phyloP scores from a whole-genome alignment of 805 yeast species.

The Metschnikowia colocasiae region DNA sequence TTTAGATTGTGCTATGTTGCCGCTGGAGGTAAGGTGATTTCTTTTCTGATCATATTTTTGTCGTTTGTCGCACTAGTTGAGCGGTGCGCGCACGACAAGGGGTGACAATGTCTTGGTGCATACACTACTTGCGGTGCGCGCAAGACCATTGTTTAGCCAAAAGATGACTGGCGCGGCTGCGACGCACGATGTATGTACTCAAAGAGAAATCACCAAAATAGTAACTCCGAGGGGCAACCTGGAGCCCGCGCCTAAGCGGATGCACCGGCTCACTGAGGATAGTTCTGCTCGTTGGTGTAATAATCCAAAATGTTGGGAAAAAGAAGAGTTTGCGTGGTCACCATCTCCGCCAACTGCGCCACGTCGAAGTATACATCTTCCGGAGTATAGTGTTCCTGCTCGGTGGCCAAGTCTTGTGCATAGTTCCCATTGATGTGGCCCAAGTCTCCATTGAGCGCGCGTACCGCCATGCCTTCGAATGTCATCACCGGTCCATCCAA shows the following conservation, averaged over 20 bases:
- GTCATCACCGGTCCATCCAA: slow-evolving; percentile 5
- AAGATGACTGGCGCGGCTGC: slow-evolving; percentile 1
- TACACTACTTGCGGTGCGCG: not conserved
- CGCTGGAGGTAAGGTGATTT: not conserved
- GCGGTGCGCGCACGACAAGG: slow-evolving; percentile 12
- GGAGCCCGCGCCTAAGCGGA: not conserved
- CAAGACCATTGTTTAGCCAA: not conserved
- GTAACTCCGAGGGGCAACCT: not conserved
- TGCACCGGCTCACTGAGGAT: not conserved
- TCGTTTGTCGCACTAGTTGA: not conserved
- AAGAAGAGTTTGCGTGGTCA: slow-evolving; percentile 14
- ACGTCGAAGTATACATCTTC: slow-evolving; percentile 17
- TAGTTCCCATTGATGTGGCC: not conserved
- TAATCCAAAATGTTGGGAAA: slow-evolving; percentile 16
- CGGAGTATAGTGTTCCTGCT: not conserved
- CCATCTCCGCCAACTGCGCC: slow-evolving; percentile 18
- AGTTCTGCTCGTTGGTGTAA: slow-evolving; percentile 9
- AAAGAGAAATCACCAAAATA: not conserved
- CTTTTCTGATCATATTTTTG: not conserved
- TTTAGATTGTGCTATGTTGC: not conserved
- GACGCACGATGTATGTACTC: not conserved
- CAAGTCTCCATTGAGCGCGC: slow-evolving; percentile 5
- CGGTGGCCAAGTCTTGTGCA: not conserved
- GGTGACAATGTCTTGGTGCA: slow-evolving; percentile 5
- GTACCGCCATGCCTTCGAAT: slow-evolving; percentile 4